These are phyloP conservation scores for Lentinula sp. DNA, from an alignment of 768 basidiomycete species.

Conservation along the genomic window DNA sequence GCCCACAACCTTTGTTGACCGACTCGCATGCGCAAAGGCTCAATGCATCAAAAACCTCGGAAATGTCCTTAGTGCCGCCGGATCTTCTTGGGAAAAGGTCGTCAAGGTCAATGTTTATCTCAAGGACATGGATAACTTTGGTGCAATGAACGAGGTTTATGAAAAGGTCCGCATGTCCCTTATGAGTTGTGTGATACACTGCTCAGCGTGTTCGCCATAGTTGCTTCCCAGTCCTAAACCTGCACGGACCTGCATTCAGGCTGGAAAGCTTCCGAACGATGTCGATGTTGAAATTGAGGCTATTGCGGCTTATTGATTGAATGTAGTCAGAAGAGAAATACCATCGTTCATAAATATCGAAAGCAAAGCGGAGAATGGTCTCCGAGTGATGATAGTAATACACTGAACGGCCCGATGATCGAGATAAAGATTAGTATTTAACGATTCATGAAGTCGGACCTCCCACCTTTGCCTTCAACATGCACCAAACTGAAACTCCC, in stretches of 20 bases:
- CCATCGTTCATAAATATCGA: background rate
- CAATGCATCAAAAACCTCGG: constrained; percentile 53
- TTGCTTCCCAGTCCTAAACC: constrained; percentile 56
- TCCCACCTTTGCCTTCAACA: background rate
- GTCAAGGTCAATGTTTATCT: constrained; percentile 55
- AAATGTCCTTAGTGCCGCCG: constrained; percentile 46
- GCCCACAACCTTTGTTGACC: background rate
- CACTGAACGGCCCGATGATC: background rate
- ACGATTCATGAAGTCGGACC: background rate
- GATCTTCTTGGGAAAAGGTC: constrained; percentile 57
- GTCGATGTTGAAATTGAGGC: constrained; percentile 73
- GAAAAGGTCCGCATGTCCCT: constrained; percentile 31
- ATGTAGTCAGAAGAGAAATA: background rate
- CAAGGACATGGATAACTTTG: constrained; percentile 54
- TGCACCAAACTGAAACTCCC: constrained; percentile 42
- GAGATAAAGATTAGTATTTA: background rate
- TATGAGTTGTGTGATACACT: background rate
- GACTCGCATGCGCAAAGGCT: constrained; percentile 23
- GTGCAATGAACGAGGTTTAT: constrained; percentile 52
- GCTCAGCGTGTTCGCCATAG: constrained; percentile 16
- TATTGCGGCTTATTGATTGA: constrained; percentile 38
- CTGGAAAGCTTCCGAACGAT: constrained; percentile 59
- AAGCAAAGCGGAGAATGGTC: background rate
- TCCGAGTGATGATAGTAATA: background rate
- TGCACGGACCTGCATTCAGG: constrained; percentile 72